These are phyloP conservation scores for Saccharomyces hybrid DNA, from an alignment of 1,139 yeast genomes.

Conservation along the genomic window DNA sequence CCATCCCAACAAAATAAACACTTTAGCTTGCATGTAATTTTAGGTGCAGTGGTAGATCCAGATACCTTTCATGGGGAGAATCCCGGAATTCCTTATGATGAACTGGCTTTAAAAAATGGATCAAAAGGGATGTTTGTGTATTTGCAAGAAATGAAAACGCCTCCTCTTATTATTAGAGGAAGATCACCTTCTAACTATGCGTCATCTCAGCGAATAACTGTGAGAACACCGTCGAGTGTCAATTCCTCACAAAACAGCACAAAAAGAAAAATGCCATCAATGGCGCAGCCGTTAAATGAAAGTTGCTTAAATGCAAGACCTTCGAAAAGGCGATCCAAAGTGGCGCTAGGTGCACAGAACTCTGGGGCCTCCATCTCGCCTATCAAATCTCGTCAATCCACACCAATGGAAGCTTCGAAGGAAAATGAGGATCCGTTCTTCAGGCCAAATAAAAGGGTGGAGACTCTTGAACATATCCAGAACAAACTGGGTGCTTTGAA, in stretches of 20 bases:
- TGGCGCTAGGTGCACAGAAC: conserved; percentile 1
- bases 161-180: conserved; percentile 59
- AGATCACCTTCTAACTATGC: conserved; percentile 58
- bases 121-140: conserved; percentile 21
- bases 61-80: background rate
- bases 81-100: conserved; percentile 6
- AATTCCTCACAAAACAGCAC: conserved; percentile 3
- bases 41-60: conserved; percentile 40
- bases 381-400: background rate
- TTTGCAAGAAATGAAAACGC: conserved; percentile 43
- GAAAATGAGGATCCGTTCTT: background rate
- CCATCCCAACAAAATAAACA: conserved; percentile 40
- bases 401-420: background rate
- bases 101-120: conserved; percentile 7
- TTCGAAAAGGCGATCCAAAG: conserved; percentile 13
- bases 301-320: conserved; percentile 12
- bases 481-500: conserved; percentile 1
- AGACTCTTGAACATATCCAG: conserved; percentile 21
- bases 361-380: background rate
- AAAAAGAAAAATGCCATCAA: conserved; percentile 2
- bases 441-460: conserved; percentile 9
- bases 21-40: conserved; percentile 48
- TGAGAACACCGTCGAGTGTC: conserved; percentile 3
- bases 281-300: background rate
- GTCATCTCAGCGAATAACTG: conserved; percentile 11